These are phyloP conservation scores for Saprolegnia diclina DNA, from an alignment of 352 stramenopile species.

Conservation along the genomic window DNA sequence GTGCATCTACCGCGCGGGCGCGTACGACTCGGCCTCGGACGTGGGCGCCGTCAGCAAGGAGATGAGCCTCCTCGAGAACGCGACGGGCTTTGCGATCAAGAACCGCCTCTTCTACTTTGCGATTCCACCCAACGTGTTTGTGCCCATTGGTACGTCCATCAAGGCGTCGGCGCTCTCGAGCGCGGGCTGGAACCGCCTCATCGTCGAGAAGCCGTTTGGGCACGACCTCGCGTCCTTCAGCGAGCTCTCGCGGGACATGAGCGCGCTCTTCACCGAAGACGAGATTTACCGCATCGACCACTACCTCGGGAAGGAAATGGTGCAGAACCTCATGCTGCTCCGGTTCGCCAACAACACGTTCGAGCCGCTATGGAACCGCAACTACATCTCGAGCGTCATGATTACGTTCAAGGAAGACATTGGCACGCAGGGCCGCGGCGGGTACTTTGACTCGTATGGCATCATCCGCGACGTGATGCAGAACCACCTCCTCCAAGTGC, in stretches of 20 bases:
- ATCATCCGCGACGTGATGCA: constrained; percentile 99
- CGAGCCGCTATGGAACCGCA: constrained; percentile 95
- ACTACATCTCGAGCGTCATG: constrained; percentile 93
- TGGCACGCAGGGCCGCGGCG: constrained; percentile 91
- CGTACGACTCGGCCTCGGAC: constrained; percentile 81
- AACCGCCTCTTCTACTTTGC: constrained; percentile 96
- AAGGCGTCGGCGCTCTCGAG: constrained; percentile 84
- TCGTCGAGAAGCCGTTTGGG: constrained; percentile 99
- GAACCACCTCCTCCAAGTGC: constrained; percentile 98
- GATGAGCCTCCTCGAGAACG: constrained; percentile 58
- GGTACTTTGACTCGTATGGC: constrained; percentile 97
- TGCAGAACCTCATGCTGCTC: constrained; percentile 96
- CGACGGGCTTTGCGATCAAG: constrained; percentile 40
- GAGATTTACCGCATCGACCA: constrained; percentile 98
- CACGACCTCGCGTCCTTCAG: constrained; percentile 91
- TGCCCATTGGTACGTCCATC: constrained; percentile 89
- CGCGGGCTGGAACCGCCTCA: constrained; percentile 92
- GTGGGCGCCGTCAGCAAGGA: constrained; percentile 66
- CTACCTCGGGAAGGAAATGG: constrained; percentile 97
- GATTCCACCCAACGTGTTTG: constrained; percentile 95
- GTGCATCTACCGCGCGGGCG: constrained; percentile 65
- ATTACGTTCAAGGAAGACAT: constrained; percentile 98
- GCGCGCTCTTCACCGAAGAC: constrained; percentile 71
- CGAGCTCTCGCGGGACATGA: constrained; percentile 86
- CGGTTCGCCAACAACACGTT: constrained; percentile 97